Evolutionary conservation across 345 rosid species (phyloP).

Genomic region (Citrus australasica): DNA sequence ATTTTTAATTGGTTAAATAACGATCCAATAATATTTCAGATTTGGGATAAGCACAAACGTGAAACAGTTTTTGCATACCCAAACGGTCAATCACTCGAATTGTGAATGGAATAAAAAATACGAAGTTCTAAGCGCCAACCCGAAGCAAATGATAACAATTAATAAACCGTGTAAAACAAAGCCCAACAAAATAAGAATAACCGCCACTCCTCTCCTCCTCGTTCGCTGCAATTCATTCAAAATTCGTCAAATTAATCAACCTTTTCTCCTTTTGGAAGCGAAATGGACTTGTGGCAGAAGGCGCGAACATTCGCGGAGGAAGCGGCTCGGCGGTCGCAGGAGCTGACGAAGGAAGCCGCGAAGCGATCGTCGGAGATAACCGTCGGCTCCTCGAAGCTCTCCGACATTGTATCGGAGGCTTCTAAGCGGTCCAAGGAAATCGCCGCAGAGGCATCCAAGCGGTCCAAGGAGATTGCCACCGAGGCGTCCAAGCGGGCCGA

Average conservation of each 20-base stretch:
- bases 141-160: no score
- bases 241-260: no score
- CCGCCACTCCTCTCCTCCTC: background rate
- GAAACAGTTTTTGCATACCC: background rate
- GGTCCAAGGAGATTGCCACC: constrained; percentile 47
- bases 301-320: constrained; percentile 55
- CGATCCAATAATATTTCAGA: background rate
- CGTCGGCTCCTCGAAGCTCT: constrained; percentile 35
- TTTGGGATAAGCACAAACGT: background rate
- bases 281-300: constrained; percentile 54
- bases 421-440: constrained; percentile 48
- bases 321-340: constrained; percentile 52
- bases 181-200: background rate
- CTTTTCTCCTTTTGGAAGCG: background rate
- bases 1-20: background rate
- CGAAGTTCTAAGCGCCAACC: no score
- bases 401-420: constrained; percentile 42
- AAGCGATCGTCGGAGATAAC: constrained; percentile 42
- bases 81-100: no score
- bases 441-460: constrained; percentile 51
- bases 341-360: constrained; percentile 41
- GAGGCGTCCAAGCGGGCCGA: constrained; percentile 47
- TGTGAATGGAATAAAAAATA: no score
- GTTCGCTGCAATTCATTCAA: no score
- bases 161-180: background rate